A percentile compares a stretch with the other conserved stretches of the same genome.
These are phyloP conservation scores for Lavandula angustifolia DNA, from an alignment of 257 asterid species.

Conservation along the genomic window DNA sequence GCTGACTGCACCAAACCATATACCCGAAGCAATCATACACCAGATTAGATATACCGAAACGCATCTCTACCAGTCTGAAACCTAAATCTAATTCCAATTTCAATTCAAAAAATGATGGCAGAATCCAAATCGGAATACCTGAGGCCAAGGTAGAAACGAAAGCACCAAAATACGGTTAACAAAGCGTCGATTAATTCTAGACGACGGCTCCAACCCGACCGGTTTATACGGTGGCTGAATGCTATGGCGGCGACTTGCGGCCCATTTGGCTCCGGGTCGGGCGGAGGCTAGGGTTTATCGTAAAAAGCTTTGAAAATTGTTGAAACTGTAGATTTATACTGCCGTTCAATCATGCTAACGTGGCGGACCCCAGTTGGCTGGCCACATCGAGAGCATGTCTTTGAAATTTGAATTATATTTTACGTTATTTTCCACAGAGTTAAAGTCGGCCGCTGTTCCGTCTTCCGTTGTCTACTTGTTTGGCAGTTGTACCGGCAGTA, in stretches of 20 bases:
- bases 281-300: slow-evolving; percentile 32
- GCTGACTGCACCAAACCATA: neutral
- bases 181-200: neutral
- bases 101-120: neutral
- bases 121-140: slow-evolving; percentile 18
- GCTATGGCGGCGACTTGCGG: slow-evolving; percentile 5
- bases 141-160: slow-evolving; percentile 7
- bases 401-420: neutral
- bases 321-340: neutral
- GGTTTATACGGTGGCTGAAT: neutral
- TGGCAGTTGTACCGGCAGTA: too few species aligned
- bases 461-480: neutral
- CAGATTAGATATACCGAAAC: neutral
- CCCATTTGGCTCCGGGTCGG: slow-evolving; percentile 26
- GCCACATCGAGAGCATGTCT: neutral
- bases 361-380: slow-evolving; percentile 16
- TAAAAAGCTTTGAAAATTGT: neutral
- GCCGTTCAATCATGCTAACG: slow-evolving; percentile 19
- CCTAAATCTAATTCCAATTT: neutral
- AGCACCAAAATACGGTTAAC: neutral
- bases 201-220: slow-evolving; percentile 13
- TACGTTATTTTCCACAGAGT: too few species aligned
- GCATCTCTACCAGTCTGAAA: neutral
- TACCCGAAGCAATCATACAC: neutral
- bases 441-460: neutral